Conservation (phyloP, 164 flowering plant genomes). For the Hamamelis virginiana region DNA sequence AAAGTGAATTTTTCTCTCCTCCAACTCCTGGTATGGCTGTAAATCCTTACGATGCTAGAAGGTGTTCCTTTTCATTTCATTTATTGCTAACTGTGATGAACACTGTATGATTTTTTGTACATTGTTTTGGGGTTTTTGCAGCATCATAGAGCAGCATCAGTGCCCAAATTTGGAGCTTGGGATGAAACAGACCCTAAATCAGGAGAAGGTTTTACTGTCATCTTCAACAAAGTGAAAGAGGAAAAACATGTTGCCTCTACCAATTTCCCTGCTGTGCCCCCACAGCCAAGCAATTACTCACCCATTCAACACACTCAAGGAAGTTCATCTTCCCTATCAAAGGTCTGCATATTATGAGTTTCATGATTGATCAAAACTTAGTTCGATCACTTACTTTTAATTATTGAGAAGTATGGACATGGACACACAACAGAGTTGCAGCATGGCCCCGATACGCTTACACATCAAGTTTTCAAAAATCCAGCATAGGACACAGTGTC, state of each 20-base stretch:
- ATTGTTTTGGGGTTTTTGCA: slow-evolving; percentile 10
- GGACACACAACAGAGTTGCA: no score
- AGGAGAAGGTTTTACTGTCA: slow-evolving; percentile 62
- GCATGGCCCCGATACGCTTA: no score
- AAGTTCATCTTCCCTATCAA: slow-evolving; percentile 17
- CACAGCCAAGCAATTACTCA: slow-evolving; percentile 13
- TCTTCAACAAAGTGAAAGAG: slow-evolving; percentile 59
- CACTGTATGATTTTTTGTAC: not conserved
- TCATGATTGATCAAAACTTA: not conserved
- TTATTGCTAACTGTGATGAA: not conserved
- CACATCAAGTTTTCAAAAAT: no score
- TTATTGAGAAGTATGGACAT: no score
- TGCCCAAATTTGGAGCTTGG: slow-evolving; percentile 76
- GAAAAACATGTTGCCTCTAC: slow-evolving; percentile 46
- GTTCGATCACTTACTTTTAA: not conserved
- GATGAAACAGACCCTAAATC: slow-evolving; percentile 64
- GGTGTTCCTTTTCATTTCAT: not conserved
- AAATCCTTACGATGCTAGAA: no score
- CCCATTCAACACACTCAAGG: slow-evolving; percentile 17
- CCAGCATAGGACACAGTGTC: no score
- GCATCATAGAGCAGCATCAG: slow-evolving; percentile 43
- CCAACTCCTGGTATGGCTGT: no score
- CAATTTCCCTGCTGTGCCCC: slow-evolving; percentile 20
- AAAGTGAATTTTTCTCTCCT: slow-evolving; percentile 15
- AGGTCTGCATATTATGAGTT: slow-evolving; percentile 22